Evolutionary conservation across 2,329 filamentous ascomycete species (phyloP), one percentile per base, ranked within the genome.

Genomic region (Colletotrichum tropicale): DNA sequence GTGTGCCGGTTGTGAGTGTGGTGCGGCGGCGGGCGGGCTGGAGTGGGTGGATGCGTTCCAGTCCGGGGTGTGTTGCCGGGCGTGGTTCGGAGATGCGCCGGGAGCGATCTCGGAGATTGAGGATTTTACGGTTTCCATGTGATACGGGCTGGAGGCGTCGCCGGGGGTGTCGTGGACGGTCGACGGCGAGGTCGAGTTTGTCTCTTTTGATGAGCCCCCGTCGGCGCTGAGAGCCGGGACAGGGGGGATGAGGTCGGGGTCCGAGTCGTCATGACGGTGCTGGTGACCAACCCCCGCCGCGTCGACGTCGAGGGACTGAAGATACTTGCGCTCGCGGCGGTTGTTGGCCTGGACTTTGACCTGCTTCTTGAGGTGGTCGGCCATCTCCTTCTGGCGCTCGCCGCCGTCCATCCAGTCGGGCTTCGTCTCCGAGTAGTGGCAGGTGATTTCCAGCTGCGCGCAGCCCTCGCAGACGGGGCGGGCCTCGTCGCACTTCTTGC

Each of bases 401-500:
- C 74, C 79, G 18, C 76, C 87, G 75, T 91, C 90, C 89, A 91
- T 91, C 89, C 90, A 91, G 6, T 88, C 87, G 16, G 90, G 90
- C 80, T 90, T 92, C 28, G 84, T 82, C 3, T 88, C 85, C 75
- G 84, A 82, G 78, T 88, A 91, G 75, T 90, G 81, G 79, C 91
- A 93, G 21, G 86, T 87, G 72, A 93, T 92, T 65, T 89, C 86
- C n/a, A 93, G 87, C 3, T 84, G 80, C 16, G 82, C 80, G 82
- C 91, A 93, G 43, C 81, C 83, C 8, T 86, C 83, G 81, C 91
- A 93, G 12, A 86, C 80, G 13, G 91, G 90, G 3, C 85, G 86
- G 28, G 79, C 83, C 79, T 91, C 89, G 77, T 92, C 89, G 80
- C 91, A 93, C 79, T 91, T 92, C 80, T 93, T 93, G 78, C 89